Evolutionary conservation across 768 basidiomycete species (phyloP), one percentile per base, ranked within the genome.

Genomic region (Pleurotus citrinopileatus): DNA sequence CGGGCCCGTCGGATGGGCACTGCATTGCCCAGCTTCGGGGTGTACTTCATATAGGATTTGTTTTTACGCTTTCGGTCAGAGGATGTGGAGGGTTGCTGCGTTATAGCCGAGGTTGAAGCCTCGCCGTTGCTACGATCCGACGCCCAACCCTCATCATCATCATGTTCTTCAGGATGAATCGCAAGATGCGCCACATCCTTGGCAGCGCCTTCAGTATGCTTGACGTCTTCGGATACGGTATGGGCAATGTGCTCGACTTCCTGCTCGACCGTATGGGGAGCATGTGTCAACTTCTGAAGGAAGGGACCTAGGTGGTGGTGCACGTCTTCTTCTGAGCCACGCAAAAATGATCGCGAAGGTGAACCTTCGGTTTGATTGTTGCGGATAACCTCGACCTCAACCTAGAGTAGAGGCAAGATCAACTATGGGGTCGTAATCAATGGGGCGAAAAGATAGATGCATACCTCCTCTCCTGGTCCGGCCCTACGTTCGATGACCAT

Each of bases 381-480:
- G n/a, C 74, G 73, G 43, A 84, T 67, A 19, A 88, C 79, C 44
- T 84, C 79, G 17, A 89, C 85, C 36, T 85, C 80, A 48, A 87
- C 81, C 83, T 87, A 56, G 42, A 34, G 52, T 25, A 7, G 53
- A 50, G 13, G 19, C 32, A 42, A 22, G 3, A 37, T n/a, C 42
- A n/a, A n/a, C n/a, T n/a, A n/a, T n/a, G n/a, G n/a, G n/a, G n/a
- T n/a, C n/a, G n/a, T n/a, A n/a, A n/a, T n/a, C n/a, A n/a, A n/a
- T n/a, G n/a, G n/a, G n/a, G n/a, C n/a, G n/a, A n/a, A n/a, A n/a
- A n/a, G n/a, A n/a, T n/a, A n/a, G n/a, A n/a, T n/a, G n/a, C 80
- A n/a, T 53, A 90, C 89, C 72, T 90, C 89, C 54, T 83, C 81
- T 20, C 83, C 85, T 3, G 80, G 79, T 1, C 79, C 79, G 3